These are phyloP conservation scores for Fraxinus sp. DNA, from an alignment of 305 asterid genomes.

Conservation along the genomic window DNA sequence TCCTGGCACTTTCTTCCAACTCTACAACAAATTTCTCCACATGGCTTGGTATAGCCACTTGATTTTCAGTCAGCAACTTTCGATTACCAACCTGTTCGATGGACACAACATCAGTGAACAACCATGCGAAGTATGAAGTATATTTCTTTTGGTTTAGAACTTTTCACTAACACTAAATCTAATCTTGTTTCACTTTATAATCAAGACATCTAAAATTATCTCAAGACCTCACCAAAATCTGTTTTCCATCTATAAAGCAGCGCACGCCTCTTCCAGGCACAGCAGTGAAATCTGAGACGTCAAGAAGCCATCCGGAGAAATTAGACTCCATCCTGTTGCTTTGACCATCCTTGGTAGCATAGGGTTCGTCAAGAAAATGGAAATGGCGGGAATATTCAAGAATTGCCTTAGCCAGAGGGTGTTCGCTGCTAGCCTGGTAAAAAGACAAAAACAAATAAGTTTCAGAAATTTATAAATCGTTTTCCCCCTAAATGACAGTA, in stretches of 20 bases:
- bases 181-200: neutral
- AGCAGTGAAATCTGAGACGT: constrained; percentile 69
- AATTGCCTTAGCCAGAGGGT: constrained; percentile 92
- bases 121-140: neutral
- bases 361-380: constrained; percentile 78
- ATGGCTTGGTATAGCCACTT: constrained; percentile 47
- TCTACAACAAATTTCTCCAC: constrained; percentile 76
- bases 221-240: constrained; percentile 66
- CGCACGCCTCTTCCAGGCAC: constrained; percentile 93
- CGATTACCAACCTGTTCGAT: constrained; percentile 82
- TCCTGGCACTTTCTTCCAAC: constrained; percentile 91
- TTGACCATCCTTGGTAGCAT: constrained; percentile 42
- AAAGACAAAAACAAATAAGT: constrained; percentile 26
- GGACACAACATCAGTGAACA: constrained; percentile 22
- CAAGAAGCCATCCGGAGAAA: constrained; percentile 85
- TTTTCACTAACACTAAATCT: neutral
- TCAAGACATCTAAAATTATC: constrained; percentile 1
- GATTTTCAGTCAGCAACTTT: constrained; percentile 69
- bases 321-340: constrained; percentile 40
- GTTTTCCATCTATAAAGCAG: constrained; percentile 69
- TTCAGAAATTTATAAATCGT: constrained; percentile 7
- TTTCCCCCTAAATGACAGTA: neutral
- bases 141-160: neutral
- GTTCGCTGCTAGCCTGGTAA: constrained; percentile 89
- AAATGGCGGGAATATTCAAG: constrained; percentile 90